Conservation (phyloP, 768 basidiomycete genomes). For the Agaricus blazei region DNA sequence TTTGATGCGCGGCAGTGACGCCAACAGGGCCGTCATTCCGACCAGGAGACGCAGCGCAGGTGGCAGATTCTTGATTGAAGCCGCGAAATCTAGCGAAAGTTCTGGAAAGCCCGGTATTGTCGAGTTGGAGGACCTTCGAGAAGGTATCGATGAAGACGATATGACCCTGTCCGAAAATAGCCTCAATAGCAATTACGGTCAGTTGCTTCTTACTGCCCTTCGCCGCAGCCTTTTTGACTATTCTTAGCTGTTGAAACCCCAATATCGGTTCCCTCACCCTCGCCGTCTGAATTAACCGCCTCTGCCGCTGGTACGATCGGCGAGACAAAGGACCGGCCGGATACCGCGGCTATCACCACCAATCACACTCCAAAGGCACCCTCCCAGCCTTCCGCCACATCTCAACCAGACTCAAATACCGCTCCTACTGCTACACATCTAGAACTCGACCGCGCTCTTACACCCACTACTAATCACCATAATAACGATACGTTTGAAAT, state of each 20-base stretch:
- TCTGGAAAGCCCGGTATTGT: conserved; percentile 24
- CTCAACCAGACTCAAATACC: conserved; percentile 4
- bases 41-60: too few relatives aligned
- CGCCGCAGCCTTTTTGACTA: not conserved
- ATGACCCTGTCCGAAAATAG: not conserved
- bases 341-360: not conserved
- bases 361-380: not conserved
- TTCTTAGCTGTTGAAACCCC: conserved; percentile 45
- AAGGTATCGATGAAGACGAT: not conserved
- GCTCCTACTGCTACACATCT: not conserved
- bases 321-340: conserved; percentile 12
- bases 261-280: conserved; percentile 28
- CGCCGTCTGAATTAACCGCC: conserved; percentile 26
- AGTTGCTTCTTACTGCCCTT: conserved; percentile 13
- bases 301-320: conserved; percentile 18
- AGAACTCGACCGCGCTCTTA: conserved; percentile 18
- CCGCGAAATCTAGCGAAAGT: conserved; percentile 27
- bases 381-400: not conserved
- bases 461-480: conserved; percentile 18
- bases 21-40: not conserved
- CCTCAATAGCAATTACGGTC: not conserved
- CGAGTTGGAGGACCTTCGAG: conserved; percentile 18
- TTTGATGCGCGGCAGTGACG: not conserved
- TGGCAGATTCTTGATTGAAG: conserved; percentile 68
- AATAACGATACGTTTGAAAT: conserved; percentile 39